phyloP scores from a whole-genome alignment of 2,329 filamentous ascomycete species.

The Penicillium sp. region DNA sequence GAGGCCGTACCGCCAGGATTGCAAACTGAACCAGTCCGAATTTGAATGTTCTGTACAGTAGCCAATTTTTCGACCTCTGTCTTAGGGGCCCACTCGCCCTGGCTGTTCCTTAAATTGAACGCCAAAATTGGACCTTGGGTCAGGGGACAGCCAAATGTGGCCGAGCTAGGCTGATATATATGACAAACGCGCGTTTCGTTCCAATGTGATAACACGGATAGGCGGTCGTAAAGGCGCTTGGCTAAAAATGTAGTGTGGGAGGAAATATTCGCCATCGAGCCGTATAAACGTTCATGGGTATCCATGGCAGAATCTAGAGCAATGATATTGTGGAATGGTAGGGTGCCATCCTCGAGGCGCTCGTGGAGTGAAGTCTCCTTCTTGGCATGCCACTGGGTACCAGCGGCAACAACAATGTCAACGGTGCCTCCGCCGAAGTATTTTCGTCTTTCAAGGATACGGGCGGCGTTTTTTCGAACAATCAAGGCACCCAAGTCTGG shows the following conservation, averaged over 20 bases:
- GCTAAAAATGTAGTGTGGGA: conserved; percentile 70
- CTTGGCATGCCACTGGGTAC: conserved; percentile 77
- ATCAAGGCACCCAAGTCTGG: conserved; percentile 86
- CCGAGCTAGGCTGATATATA: conserved; percentile 57
- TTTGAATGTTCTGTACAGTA: conserved; percentile 73
- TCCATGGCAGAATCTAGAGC: conserved; percentile 75
- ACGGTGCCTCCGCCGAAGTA: conserved; percentile 97
- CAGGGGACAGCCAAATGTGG: conserved; percentile 45
- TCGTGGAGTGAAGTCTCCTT: conserved; percentile 75
- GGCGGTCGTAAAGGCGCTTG: conserved; percentile 57
- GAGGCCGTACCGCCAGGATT: conserved; percentile 84
- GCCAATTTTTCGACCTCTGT: conserved; percentile 86
- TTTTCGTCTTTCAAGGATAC: conserved; percentile 64
- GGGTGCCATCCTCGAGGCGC: conserved; percentile 83
- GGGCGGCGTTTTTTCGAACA: conserved; percentile 69
- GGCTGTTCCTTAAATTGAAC: conserved; percentile 74
- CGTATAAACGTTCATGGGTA: conserved; percentile 69
- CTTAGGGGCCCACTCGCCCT: conserved; percentile 75
- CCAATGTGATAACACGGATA: conserved; percentile 64
- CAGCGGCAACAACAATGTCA: conserved; percentile 78
- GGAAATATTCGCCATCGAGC: conserved; percentile 68
- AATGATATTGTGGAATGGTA: conserved; percentile 87
- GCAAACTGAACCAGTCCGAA: conserved; percentile 86
- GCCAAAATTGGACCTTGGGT: conserved; percentile 74
- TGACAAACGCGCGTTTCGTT: conserved; percentile 68